Base-by-base conservation (phyloP, 1,284 basidiomycete species). In the Tilletia walkeri region DNA sequence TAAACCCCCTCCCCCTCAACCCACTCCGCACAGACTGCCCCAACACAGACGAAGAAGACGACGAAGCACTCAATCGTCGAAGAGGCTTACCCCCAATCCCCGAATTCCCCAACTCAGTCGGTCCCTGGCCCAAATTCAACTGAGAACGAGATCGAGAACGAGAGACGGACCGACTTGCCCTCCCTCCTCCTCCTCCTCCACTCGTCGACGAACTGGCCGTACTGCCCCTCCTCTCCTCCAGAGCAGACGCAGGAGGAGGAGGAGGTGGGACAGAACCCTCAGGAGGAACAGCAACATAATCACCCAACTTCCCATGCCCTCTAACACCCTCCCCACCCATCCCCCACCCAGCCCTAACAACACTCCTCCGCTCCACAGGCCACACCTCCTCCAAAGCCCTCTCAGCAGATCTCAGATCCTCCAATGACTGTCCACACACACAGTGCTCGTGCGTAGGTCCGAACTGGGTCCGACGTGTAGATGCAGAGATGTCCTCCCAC, bases 391-490 rank as follows among this genome's bases (percentile, higher is more conserved):
- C 79, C 70, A 83, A 63, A 3, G 75, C 77, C 12, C 76, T 72
- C 56, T 83, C 81, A 30, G 79, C 75, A 10, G 74, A 77, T 30
- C 59, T 65, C 2, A 83, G 72, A 61, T 83, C 82, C 30, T 78
- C 77, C 10, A 82, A 59, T 38, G 75, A 78, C 76, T 79, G 78
- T 18, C 82, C 82, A 70, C 82, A 83, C n/a, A 83, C 82, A 65
- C 82, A 83, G 70, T 78, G 77, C 36, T 82, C 73, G 67, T 83
- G 82, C 6, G 66, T 70, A 38, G 75, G 70, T 4, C 80, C 81
- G 20, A 53, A 61, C n/a, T 76, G 74, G 74, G 70, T 3, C 80
- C 81, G 20, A 49, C 59, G 14, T 75, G 73, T n/a, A 72, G 70
- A 5, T 14, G 71, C 74, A 2, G 78, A 72, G 7, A 77, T 78